phyloP scores from a whole-genome alignment of 192 early-diverging fungal genomes.

The Coemansia sp. region DNA sequence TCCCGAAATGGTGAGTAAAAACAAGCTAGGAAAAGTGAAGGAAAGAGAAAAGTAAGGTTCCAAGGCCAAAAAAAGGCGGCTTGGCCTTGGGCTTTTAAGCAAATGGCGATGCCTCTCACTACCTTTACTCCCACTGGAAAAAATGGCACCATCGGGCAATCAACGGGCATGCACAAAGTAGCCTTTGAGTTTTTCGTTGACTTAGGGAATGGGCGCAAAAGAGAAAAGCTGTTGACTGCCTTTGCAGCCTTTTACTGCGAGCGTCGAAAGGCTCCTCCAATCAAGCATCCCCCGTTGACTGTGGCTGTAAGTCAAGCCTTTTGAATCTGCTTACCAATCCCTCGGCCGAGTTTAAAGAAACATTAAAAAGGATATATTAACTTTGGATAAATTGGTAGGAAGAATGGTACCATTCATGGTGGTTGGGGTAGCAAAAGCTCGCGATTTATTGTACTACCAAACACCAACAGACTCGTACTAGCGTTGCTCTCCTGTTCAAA shows the following conservation, averaged over 20 bases:
- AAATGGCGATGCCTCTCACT: neutral
- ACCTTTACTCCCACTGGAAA: neutral
- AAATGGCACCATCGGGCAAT: neutral
- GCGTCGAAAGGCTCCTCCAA: neutral
- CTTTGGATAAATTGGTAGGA: too few relatives aligned
- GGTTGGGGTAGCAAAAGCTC: neutral
- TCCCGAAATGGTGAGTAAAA: neutral
- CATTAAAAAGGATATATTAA: too few relatives aligned
- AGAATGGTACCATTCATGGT: neutral
- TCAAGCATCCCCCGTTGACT: neutral
- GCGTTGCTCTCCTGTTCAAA: conserved; percentile 35
- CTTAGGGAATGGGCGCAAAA: neutral
- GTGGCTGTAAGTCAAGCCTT: conserved; percentile 1
- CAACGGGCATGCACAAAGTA: neutral
- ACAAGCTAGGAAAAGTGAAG: neutral
- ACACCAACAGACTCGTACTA: neutral
- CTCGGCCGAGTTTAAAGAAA: neutral
- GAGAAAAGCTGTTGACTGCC: neutral
- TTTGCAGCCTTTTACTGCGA: neutral
- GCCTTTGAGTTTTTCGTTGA: neutral
- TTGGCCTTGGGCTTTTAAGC: neutral
- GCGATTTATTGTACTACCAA: neutral
- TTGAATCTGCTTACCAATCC: neutral
- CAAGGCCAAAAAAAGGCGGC: neutral
- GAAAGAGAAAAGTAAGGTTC: neutral